phyloP scores from a whole-genome alignment of 345 rosid genomes.

The Linum tenue region DNA sequence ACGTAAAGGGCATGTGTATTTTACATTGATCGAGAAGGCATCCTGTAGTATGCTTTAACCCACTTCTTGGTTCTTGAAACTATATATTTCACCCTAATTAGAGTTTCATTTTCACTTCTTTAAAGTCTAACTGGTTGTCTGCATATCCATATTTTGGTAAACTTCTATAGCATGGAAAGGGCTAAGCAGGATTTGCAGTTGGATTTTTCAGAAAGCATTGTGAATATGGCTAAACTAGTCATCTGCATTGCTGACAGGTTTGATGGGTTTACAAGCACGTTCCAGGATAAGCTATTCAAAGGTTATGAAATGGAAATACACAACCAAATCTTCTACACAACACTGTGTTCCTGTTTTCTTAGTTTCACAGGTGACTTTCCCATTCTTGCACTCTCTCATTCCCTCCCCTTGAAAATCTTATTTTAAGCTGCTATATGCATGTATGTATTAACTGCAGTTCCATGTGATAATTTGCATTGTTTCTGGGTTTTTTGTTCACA shows the following conservation, averaged over 20 bases:
- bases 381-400: slow-evolving; percentile 1
- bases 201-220: not conserved
- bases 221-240: not conserved
- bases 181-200: not conserved
- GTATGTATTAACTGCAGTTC: not conserved
- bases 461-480: not conserved
- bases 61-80: not conserved
- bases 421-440: not conserved
- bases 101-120: not conserved
- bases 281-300: slow-evolving; percentile 87
- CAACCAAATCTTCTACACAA: slow-evolving; percentile 93
- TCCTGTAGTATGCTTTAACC: not conserved
- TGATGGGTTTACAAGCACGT: slow-evolving; percentile 98
- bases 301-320: slow-evolving; percentile 96
- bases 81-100: not conserved
- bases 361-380: slow-evolving; percentile 64
- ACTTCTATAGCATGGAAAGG: not conserved
- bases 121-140: not conserved
- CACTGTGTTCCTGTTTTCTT: slow-evolving; percentile 67
- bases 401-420: not conserved
- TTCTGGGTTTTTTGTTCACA: too few relatives aligned
- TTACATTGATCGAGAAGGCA: not conserved
- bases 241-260: slow-evolving; percentile 42
- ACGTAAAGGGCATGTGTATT: not conserved
- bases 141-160: not conserved